phyloP scores from a whole-genome alignment of 2,329 filamentous ascomycete species.

The Penicillium hordei region DNA sequence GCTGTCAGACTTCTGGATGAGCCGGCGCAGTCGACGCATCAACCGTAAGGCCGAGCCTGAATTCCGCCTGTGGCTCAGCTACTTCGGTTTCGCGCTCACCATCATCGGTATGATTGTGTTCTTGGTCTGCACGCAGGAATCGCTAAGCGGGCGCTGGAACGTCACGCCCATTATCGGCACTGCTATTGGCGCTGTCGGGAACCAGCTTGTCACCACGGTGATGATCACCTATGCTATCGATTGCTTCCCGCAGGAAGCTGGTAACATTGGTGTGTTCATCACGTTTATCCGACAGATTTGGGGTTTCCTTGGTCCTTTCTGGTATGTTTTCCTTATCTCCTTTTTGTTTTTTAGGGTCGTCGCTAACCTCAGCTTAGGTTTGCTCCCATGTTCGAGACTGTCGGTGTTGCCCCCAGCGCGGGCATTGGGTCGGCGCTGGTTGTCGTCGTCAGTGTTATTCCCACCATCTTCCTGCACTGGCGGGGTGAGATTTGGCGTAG shows the following conservation, averaged over 20 bases:
- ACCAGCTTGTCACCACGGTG: slow-evolving; percentile 64
- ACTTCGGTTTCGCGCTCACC: slow-evolving; percentile 53
- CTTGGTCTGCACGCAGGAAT: slow-evolving; percentile 54
- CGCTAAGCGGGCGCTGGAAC: slow-evolving; percentile 51
- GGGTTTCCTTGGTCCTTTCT: slow-evolving; percentile 43
- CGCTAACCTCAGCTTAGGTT: slow-evolving; percentile 32
- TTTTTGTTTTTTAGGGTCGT: not conserved
- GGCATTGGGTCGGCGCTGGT: slow-evolving; percentile 34
- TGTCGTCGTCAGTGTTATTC: slow-evolving; percentile 33
- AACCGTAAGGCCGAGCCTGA: slow-evolving; percentile 51
- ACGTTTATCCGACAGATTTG: slow-evolving; percentile 53
- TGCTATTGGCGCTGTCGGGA: slow-evolving; percentile 55
- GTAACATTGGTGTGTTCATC: slow-evolving; percentile 61
- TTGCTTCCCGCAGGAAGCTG: slow-evolving; percentile 56
- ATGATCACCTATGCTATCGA: slow-evolving; percentile 62
- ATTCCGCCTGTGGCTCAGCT: slow-evolving; percentile 59
- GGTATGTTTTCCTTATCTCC: slow-evolving; percentile 25
- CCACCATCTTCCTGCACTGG: slow-evolving; percentile 33
- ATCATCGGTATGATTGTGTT: slow-evolving; percentile 60
- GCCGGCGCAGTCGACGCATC: slow-evolving; percentile 29
- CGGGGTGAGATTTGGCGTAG: slow-evolving; percentile 27
- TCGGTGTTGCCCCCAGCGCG: slow-evolving; percentile 34
- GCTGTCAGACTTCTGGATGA: slow-evolving; percentile 60
- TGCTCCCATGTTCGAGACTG: slow-evolving; percentile 36
- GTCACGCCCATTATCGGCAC: slow-evolving; percentile 59